Conservation (phyloP, 495 filamentous ascomycete species). For the Xylaria flabelliformis region DNA sequence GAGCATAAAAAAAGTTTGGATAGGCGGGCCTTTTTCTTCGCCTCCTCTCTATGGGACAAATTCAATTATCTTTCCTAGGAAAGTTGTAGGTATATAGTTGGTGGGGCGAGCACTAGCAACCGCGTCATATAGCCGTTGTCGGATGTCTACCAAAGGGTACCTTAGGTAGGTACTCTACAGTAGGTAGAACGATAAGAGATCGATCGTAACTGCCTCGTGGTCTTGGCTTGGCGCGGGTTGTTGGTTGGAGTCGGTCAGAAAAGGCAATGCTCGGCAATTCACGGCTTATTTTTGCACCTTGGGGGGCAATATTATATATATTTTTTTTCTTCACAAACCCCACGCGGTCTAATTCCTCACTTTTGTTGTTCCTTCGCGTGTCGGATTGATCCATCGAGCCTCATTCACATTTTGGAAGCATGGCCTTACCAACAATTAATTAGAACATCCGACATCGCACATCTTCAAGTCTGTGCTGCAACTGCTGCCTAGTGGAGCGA, state of each 20-base stretch:
- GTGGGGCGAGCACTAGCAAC: background rate
- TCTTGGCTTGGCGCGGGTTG: slow-evolving; percentile 11
- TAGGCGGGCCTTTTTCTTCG: background rate
- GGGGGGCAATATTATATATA: background rate
- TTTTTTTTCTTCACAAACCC: slow-evolving; percentile 25
- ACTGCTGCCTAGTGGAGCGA: background rate
- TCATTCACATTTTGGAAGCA: slow-evolving; percentile 10
- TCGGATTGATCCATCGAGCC: slow-evolving; percentile 24
- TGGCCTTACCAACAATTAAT: no score
- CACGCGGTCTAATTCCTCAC: slow-evolving; percentile 39
- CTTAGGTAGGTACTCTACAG: no score
- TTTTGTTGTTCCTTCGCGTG: background rate
- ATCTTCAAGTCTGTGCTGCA: background rate
- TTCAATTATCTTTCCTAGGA: background rate
- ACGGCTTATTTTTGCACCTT: slow-evolving; percentile 25
- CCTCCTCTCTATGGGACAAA: background rate
- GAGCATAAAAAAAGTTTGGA: background rate
- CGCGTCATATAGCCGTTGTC: background rate
- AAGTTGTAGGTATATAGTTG: background rate
- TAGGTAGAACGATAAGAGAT: background rate
- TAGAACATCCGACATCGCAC: no score
- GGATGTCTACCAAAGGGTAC: background rate
- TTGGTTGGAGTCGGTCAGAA: slow-evolving; percentile 29
- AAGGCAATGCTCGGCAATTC: slow-evolving; percentile 42
- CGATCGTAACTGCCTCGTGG: background rate